Percentiles rank a stretch among this genome's conserved stretches.
Evolutionary conservation across 2,329 filamentous ascomycete genomes (phyloP).

Genomic region (Monosporascus sp.): DNA sequence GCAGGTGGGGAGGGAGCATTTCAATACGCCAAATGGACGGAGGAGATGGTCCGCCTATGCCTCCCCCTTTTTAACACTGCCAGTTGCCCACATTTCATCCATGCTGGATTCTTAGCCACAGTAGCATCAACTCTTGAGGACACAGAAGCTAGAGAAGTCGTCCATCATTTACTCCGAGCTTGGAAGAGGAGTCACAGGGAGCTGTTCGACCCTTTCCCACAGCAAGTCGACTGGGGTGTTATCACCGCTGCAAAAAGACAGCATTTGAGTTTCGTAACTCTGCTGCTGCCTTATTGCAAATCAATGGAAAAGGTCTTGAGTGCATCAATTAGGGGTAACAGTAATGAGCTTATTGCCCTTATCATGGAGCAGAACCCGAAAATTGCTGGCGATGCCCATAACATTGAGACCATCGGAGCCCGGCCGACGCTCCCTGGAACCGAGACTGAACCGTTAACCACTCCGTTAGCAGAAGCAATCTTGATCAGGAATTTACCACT

Average conservation of each 20-base stretch:
- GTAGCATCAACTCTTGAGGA: background rate
- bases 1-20: accelerated
- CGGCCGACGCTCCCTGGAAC: too few species aligned
- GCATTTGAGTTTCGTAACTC: background rate
- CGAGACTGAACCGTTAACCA: too few species aligned
- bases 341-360: background rate
- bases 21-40: background rate
- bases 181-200: background rate
- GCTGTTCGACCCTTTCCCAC: background rate
- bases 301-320: background rate
- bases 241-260: background rate
- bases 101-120: background rate
- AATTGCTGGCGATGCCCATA: too few species aligned
- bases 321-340: background rate
- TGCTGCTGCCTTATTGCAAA: background rate
- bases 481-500: background rate
- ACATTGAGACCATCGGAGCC: background rate
- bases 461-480: slow-evolving; percentile 1
- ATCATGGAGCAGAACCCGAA: background rate
- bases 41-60: background rate
- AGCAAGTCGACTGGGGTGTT: background rate
- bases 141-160: background rate
- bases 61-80: background rate
- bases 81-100: background rate
- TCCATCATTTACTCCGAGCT: background rate